Base-by-base conservation (phyloP, 257 asterid genomes). In the Solanum neorickii region DNA sequence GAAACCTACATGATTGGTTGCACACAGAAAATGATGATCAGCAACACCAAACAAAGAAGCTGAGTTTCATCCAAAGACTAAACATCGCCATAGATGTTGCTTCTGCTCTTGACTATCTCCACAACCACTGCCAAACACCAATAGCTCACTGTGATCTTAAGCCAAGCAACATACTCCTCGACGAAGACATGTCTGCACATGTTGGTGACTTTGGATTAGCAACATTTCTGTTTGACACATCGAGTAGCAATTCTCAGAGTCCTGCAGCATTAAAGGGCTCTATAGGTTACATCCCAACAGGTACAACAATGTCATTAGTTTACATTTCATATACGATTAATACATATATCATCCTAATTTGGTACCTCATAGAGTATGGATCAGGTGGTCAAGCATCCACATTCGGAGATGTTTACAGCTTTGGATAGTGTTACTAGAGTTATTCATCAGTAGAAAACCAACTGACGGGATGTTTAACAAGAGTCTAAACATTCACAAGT, bases 171-270 rank as follows among this genome's bases (percentile, higher is more conserved):
- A 88, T 91, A 29, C 91, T 91, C 77, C 88, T 91, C 6, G 91
- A 92, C 21, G 72, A 65, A 10, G 91, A 92, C 13, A 68, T 91
- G 59, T 86, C 86, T 3, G 91, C 91, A 4, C 90, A 82, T n/a
- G 92, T 92, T 37, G 90, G 91, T 23, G 94, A 92, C 78, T 91
- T 90, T 73, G 92, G 94, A 31, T 83, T 92, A 80, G 90, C 94
- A 18, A 89, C 73, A 59, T 72, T 91, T 83, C 90, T 92, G 27
- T 42, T 86, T 14, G 84, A 86, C 14, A 52, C 83, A n/a, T 72
- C 86, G 13, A 83, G 60, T 52, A 52, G 46, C 25, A 35, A 12
- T 12, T 62, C 73, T 62, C 44, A 7, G 66, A 87, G 42, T 27
- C 68, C 91, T 13, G 78, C 72, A 82, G 77, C 89, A 29, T 88